These are phyloP conservation scores for Cladosporium colombiae DNA, from an alignment of 2,329 filamentous ascomycete genomes.

Conservation along the genomic window DNA sequence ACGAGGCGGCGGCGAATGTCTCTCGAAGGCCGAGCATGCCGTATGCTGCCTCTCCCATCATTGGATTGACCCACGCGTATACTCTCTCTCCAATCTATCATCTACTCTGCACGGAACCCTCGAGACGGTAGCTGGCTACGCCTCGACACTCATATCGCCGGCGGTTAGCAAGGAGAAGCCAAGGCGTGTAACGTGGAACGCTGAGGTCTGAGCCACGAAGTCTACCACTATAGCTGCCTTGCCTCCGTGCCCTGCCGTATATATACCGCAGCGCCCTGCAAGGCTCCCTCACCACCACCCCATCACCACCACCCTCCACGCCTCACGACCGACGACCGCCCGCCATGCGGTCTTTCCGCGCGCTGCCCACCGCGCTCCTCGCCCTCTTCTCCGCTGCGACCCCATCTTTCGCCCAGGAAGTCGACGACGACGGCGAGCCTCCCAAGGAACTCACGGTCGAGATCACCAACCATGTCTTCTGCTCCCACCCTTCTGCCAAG, in stretches of 20 bases:
- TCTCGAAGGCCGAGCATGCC: neutral
- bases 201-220: constrained; percentile 16
- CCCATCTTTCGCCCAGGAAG: constrained; percentile 41
- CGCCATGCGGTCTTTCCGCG: constrained; percentile 27
- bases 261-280: constrained; percentile 6
- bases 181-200: neutral
- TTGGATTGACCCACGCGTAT: neutral
- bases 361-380: constrained; percentile 42
- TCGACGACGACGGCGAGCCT: constrained; percentile 55
- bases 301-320: neutral
- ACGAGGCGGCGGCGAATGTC: constrained; percentile 3
- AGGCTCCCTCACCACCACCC: neutral
- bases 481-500: constrained; percentile 21
- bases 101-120: neutral
- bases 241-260: constrained; percentile 3
- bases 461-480: constrained; percentile 17
- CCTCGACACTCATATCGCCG: neutral
- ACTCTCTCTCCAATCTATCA: neutral
- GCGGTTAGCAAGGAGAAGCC: constrained; percentile 10
- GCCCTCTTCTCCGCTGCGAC: constrained; percentile 53
- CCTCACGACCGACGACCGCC: constrained; percentile 12
- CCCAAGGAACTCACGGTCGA: constrained; percentile 32
- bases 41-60: neutral
- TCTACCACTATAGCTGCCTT: neutral
- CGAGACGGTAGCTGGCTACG: constrained; percentile 1